phyloP scores from a whole-genome alignment of 2,329 filamentous ascomycete species.

The Penicillium sp. region DNA sequence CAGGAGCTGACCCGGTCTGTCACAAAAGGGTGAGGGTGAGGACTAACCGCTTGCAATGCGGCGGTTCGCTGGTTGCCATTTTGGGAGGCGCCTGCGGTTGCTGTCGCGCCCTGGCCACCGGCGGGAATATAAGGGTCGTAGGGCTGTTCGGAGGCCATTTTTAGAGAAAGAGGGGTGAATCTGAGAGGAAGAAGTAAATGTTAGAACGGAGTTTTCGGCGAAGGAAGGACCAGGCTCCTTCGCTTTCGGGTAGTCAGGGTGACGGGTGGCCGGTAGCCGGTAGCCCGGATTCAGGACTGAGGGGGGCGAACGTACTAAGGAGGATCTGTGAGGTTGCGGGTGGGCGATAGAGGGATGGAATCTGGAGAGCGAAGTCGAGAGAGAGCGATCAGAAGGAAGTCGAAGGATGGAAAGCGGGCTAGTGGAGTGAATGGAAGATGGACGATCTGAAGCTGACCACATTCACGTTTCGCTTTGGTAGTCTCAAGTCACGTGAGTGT shows the following conservation, averaged over 20 bases:
- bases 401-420: neutral
- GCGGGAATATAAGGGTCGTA: conserved; percentile 90
- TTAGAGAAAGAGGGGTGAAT: conserved; percentile 24
- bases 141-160: conserved; percentile 64
- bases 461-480: conserved; percentile 19
- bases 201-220: neutral
- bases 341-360: neutral
- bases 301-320: neutral
- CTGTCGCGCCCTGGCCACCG: conserved; percentile 50
- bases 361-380: neutral
- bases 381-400: neutral
- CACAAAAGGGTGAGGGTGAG: conserved; percentile 7
- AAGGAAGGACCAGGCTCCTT: neutral
- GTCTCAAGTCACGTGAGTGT: conserved; percentile 26
- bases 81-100: conserved; percentile 58
- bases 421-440: conserved; percentile 8
- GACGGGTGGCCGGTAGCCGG: neutral
- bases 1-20: neutral
- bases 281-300: neutral
- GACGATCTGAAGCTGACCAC: conserved; percentile 23
- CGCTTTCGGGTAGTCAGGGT: neutral
- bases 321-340: neutral
- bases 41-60: conserved; percentile 81
- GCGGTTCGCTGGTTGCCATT: conserved; percentile 68
- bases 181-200: neutral